These are phyloP conservation scores for Pharnaceum exiguum DNA, from an alignment of 148 eudicot species.

Conservation along the genomic window DNA sequence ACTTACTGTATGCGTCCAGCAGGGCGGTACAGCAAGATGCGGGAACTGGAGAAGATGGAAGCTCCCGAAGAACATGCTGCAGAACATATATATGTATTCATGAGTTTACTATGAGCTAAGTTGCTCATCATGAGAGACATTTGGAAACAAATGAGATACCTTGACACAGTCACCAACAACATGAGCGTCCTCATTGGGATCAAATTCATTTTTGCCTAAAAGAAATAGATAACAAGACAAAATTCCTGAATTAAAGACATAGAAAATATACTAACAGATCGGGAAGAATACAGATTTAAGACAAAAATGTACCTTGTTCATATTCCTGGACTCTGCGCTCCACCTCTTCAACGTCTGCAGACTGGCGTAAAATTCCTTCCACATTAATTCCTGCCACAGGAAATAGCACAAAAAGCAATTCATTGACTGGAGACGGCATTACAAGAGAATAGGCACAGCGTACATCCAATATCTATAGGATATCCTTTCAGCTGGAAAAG, in stretches of 20 bases:
- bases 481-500: too few relatives aligned
- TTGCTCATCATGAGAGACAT: neutral
- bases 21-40: slow-evolving; percentile 97
- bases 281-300: neutral
- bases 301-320: slow-evolving; percentile 63
- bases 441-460: too few relatives aligned
- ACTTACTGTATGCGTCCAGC: slow-evolving; percentile 97
- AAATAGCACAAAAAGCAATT: slow-evolving; percentile 10
- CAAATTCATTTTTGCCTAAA: slow-evolving; percentile 87
- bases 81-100: slow-evolving; percentile 17
- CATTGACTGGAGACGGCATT: neutral
- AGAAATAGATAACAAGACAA: slow-evolving; percentile 9
- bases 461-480: too few relatives aligned
- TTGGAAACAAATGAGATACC: slow-evolving; percentile 35
- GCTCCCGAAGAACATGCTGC: slow-evolving; percentile 98
- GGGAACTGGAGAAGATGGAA: slow-evolving; percentile 99
- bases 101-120: neutral
- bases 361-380: slow-evolving; percentile 93
- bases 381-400: slow-evolving; percentile 57
- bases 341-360: slow-evolving; percentile 99
- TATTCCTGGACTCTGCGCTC: slow-evolving; percentile 92
- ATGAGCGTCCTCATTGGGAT: slow-evolving; percentile 94
- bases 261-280: neutral
- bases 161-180: slow-evolving; percentile 97
- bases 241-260: neutral